Evolutionary conservation across 371 early-diverging fungal genomes (phyloP), one percentile per base, ranked within the genome.

Genomic region (Mortierella sp.): DNA sequence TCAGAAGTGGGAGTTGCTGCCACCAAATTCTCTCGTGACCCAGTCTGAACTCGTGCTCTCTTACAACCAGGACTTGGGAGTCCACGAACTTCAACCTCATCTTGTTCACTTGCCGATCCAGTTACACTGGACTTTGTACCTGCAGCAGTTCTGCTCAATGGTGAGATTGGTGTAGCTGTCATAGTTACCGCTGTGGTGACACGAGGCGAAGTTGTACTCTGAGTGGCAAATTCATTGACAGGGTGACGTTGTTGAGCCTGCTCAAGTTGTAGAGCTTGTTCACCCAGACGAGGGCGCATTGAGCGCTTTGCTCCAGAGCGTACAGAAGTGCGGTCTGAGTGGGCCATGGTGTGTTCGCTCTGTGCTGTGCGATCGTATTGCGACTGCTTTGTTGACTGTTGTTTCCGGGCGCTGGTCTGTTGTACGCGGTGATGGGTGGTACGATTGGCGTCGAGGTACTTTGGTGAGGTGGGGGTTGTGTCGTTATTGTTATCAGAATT

Each of bases 271-370:
- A 28, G 63, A 47, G 47, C 26, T 32, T 69, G 62, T 9, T 69
- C 68, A 39, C 37, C 57, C 24, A 37, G 70, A 28, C 37, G 61
- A n/a, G 64, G 37, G n/a, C 43, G 68, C 20, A 47, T 28, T 20
- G 68, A 47, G 18, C 72, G 76, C 28, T 72, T 68, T 43, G 81
- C 70, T 45, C 77, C 72, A 32, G 83, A 73, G 43, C 77, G 63
- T 51, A 16, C 1, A 51, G 70, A 47, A 16, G 37, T 10, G 10
- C 63, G 63, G 30, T n/a, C 35, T 9, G 77, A 61, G 32, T 55
- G 58, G 40, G 5, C 57, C 45, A 43, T 55, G n/a, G 52, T n/a
- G 28, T 78, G 78, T 40, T 73, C 70, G 20, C 64, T 64, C n/a
- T 64, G 40, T 72, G 81, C 61, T 68, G 65, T 70, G 83, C 10